These are phyloP conservation scores for Aurantiochytrium sp. DNA, from an alignment of 108 stramenopile genomes.

Conservation along the genomic window DNA sequence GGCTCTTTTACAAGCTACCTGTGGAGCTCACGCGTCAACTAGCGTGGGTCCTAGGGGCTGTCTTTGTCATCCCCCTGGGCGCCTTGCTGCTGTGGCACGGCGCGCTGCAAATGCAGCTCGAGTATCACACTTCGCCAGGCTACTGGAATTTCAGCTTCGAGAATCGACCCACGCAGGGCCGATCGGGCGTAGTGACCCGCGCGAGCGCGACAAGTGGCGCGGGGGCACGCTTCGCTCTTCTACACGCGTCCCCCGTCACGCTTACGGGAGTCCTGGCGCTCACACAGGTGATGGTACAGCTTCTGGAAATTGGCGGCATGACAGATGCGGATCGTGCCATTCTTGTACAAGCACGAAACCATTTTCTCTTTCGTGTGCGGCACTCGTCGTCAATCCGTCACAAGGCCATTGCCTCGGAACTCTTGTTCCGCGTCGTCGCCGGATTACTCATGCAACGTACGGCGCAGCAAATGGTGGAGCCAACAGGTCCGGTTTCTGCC, in stretches of 20 bases:
- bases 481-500: not conserved
- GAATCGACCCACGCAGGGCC: not conserved
- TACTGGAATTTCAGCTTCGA: not conserved
- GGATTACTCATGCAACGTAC: not conserved
- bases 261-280: not conserved
- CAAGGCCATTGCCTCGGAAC: not conserved
- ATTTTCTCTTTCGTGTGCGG: not conserved
- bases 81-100: not conserved
- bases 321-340: not conserved
- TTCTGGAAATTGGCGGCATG: not conserved
- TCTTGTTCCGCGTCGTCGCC: not conserved
- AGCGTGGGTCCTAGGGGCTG: not conserved
- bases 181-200: not conserved
- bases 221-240: not conserved
- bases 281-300: not conserved
- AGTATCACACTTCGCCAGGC: not conserved
- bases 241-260: not conserved
- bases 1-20: not conserved
- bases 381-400: not conserved
- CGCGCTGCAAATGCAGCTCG: not conserved
- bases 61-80: not conserved
- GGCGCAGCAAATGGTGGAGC: not conserved
- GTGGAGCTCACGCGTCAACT: not conserved
- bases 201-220: not conserved
- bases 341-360: not conserved